Conservation (phyloP, 2,329 filamentous ascomycete species). For the Pyrenophora teres region DNA sequence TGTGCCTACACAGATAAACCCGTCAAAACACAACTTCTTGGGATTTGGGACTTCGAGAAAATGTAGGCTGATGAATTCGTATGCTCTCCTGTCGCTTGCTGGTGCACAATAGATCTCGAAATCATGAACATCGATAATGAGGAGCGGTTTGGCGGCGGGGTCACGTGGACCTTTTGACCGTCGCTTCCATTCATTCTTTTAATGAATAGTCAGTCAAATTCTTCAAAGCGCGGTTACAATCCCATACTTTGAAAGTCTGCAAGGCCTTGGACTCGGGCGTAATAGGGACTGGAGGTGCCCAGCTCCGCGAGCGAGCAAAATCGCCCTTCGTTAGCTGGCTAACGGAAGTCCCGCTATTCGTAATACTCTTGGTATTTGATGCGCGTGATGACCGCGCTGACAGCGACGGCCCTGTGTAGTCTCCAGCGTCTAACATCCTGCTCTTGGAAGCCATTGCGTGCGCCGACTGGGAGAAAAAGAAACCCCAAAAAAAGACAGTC, state of each 20-base stretch:
- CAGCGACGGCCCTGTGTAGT: neutral
- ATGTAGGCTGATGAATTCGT: conserved; percentile 19
- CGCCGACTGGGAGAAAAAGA: no score
- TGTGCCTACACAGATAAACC: conserved; percentile 53
- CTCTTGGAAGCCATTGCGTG: no score
- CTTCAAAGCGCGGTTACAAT: no score
- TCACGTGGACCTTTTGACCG: neutral
- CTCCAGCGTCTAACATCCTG: no score
- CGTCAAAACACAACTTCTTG: conserved; percentile 33
- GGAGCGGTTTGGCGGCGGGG: neutral
- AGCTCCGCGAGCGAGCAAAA: conserved; percentile 22
- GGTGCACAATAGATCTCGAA: conserved; percentile 32
- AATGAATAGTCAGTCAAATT: neutral
- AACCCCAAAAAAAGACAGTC: no score
- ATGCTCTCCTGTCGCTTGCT: neutral
- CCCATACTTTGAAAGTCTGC: conserved; percentile 12
- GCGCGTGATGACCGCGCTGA: neutral
- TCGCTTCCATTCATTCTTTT: conserved; percentile 12
- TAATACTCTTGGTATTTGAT: neutral
- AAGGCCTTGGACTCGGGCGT: conserved; percentile 17
- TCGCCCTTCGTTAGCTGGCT: neutral
- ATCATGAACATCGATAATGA: conserved; percentile 25
- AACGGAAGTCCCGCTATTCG: neutral
- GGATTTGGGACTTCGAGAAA: conserved; percentile 13
- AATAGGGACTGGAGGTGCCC: conserved; percentile 5